Evolutionary conservation across 176 grass and related monocot genomes (phyloP).

Genomic region (sorghum (Sorghum bicolor)): DNA sequence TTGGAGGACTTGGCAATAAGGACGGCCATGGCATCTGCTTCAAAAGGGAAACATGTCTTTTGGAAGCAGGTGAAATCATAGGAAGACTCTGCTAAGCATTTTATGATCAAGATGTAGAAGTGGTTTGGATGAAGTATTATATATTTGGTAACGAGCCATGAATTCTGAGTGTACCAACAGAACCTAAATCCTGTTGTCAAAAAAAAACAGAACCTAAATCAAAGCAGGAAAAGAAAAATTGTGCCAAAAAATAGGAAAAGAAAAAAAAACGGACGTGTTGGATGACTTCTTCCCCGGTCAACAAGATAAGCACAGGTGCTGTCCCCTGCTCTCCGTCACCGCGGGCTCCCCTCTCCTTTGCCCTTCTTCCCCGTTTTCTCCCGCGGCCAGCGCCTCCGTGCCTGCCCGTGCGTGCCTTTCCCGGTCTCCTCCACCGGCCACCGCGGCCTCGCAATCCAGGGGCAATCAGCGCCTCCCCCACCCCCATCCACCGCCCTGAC

Average conservation of each 20-base stretch:
- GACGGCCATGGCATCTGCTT: too few species aligned
- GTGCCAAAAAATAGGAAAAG: too few species aligned
- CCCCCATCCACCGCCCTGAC: background rate
- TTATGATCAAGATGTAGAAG: background rate
- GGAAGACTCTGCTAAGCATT: background rate
- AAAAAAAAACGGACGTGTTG: background rate
- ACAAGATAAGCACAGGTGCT: constrained; percentile 50
- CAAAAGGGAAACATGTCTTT: too few species aligned
- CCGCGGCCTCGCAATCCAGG: constrained; percentile 7
- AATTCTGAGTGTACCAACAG: too few species aligned
- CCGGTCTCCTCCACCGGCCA: background rate
- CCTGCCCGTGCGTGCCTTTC: background rate
- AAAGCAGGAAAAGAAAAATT: too few species aligned
- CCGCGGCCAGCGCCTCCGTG: background rate
- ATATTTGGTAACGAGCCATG: too few species aligned
- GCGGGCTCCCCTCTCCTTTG: background rate
- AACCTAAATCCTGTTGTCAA: too few species aligned
- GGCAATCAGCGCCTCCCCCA: background rate
- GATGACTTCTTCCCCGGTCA: background rate
- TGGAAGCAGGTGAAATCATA: too few species aligned
- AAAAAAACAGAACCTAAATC: too few species aligned
- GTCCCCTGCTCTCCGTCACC: background rate
- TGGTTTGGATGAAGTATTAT: too few species aligned
- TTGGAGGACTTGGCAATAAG: too few species aligned
- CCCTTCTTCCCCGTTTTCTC: constrained; percentile 11